Percentiles rank a stretch among this genome's conserved stretches.
phyloP scores from a whole-genome alignment of 331 rosid species.

The Acacia concinna region DNA sequence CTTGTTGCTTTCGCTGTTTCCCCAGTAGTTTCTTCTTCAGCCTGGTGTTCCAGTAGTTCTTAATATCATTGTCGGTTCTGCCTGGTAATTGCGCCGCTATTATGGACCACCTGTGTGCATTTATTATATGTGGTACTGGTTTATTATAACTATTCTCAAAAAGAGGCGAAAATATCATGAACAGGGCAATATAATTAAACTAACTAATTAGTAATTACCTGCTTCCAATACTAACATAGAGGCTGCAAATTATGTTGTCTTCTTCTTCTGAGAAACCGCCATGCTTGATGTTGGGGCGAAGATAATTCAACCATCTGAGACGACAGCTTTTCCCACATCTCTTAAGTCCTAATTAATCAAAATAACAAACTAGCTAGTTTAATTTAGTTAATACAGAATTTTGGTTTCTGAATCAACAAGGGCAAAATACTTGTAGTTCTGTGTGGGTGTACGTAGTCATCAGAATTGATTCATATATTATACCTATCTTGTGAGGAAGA shows the following conservation, averaged over 20 bases:
- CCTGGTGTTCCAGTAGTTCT: slow-evolving; percentile 88
- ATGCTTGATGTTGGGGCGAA: slow-evolving; percentile 80
- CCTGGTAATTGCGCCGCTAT: slow-evolving; percentile 91
- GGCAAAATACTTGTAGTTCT: background rate
- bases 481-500: slow-evolving; percentile 80
- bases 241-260: slow-evolving; percentile 84
- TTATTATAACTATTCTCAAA: too few relatives aligned
- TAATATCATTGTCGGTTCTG: slow-evolving; percentile 84
- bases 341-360: slow-evolving; percentile 52
- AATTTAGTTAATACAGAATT: background rate
- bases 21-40: slow-evolving; percentile 83
- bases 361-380: background rate
- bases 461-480: background rate
- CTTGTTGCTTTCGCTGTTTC: slow-evolving; percentile 61
- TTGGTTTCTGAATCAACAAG: background rate
- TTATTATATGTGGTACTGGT: background rate
- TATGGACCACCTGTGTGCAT: slow-evolving; percentile 69
- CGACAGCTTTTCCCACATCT: slow-evolving; percentile 95
- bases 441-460: background rate
- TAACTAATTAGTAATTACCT: slow-evolving; percentile 42
- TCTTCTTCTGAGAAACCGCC: slow-evolving; percentile 88
- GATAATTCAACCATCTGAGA: slow-evolving; percentile 85
- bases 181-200: background rate
- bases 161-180: background rate
- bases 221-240: slow-evolving; percentile 81